These are phyloP conservation scores for Manihot esculenta DNA, from an alignment of 441 rosid species.

Conservation along the genomic window DNA sequence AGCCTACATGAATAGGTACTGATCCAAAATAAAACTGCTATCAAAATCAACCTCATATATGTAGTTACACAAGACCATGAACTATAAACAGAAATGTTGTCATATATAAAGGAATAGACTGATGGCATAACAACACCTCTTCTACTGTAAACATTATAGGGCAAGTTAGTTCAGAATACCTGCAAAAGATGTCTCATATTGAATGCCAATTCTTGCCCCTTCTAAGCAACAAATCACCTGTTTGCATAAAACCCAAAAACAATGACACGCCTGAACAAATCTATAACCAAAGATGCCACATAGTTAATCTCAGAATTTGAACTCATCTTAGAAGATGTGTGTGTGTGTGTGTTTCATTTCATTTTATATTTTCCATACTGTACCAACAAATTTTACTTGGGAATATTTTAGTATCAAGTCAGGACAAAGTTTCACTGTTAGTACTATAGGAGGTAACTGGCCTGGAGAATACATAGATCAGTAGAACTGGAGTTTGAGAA, in stretches of 20 bases:
- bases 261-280: slow-evolving; percentile 9
- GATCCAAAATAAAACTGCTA: background rate
- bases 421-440: background rate
- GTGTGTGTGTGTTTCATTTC: background rate
- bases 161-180: slow-evolving; percentile 41
- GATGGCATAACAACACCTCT: background rate
- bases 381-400: background rate
- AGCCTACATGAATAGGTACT: background rate
- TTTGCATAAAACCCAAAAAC: slow-evolving; percentile 20
- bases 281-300: background rate
- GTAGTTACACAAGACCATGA: background rate
- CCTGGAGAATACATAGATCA: background rate
- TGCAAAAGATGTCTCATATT: slow-evolving; percentile 89
- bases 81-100: background rate
- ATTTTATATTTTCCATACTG: background rate
- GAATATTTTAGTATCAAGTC: background rate
- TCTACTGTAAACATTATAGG: background rate
- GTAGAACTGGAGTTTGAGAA: background rate
- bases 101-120: background rate
- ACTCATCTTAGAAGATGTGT: background rate
- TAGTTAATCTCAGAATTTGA: background rate
- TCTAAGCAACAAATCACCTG: slow-evolving; percentile 92
- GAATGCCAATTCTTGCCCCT: slow-evolving; percentile 93
- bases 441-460: background rate
- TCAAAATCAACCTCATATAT: background rate